Evolutionary conservation across 2,329 filamentous ascomycete species (phyloP).

Genomic region (Aspergillus udagawae): DNA sequence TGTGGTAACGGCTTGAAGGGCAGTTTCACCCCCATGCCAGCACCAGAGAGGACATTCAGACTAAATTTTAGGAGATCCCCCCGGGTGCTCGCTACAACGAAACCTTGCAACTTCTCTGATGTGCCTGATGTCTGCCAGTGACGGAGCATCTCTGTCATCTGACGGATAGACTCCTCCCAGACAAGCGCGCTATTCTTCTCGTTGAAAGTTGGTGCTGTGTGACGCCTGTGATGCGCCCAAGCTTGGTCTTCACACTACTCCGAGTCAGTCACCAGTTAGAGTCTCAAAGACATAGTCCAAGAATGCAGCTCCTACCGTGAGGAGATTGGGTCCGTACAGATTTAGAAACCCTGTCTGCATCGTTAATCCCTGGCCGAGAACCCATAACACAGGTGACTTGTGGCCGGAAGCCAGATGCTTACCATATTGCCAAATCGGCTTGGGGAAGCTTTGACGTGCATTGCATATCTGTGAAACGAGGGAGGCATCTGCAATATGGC

Average conservation of each 20-base stretch:
- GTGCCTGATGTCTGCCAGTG: constrained; percentile 11
- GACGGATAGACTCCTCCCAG: constrained; percentile 33
- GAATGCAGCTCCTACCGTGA: constrained; percentile 20
- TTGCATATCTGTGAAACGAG: constrained; percentile 14
- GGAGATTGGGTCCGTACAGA: constrained; percentile 32
- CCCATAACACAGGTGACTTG: too few species aligned
- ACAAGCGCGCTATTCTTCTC: constrained; percentile 41
- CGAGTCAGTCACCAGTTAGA: background rate
- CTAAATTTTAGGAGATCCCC: constrained; percentile 34
- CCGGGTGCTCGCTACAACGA: constrained; percentile 17
- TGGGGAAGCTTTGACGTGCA: constrained; percentile 10
- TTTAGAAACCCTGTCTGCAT: constrained; percentile 17
- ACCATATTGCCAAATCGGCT: constrained; percentile 15
- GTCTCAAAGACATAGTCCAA: background rate
- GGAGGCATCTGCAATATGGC: constrained; percentile 15
- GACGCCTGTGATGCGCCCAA: constrained; percentile 44
- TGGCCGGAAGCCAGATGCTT: background rate
- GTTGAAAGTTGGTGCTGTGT: constrained; percentile 43
- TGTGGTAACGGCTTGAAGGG: constrained; percentile 13
- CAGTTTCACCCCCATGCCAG: constrained; percentile 31
- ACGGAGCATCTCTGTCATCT: constrained; percentile 30
- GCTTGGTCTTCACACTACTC: constrained; percentile 27
- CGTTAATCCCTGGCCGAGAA: background rate
- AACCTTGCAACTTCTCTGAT: background rate
- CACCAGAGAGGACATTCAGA: constrained; percentile 36